Evolutionary conservation across 306 rosid genomes (phyloP).

Genomic region (Pachyrhizus erosus): DNA sequence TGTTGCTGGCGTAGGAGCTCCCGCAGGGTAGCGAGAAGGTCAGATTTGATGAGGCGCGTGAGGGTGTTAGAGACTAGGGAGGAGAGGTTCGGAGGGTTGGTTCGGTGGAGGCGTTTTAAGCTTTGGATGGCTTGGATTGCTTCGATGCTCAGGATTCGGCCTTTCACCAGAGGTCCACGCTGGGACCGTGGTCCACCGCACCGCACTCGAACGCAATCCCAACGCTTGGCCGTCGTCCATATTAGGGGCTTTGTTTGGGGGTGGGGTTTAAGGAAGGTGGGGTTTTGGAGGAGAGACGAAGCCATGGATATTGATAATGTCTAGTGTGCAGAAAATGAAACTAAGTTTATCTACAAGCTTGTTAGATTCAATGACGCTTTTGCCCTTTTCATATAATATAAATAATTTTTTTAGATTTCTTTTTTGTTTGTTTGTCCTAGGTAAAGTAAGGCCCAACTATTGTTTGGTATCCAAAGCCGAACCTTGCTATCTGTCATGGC

Average conservation of each 20-base stretch:
- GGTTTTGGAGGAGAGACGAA: slow-evolving; percentile 50
- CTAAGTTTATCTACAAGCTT: too few relatives aligned
- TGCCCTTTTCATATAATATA: too few relatives aligned
- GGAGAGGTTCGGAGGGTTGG: slow-evolving; percentile 52
- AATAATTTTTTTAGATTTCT: too few relatives aligned
- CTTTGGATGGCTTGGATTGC: slow-evolving; percentile 95
- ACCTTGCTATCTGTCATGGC: too few relatives aligned
- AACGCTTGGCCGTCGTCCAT: too few relatives aligned
- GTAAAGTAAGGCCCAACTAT: too few relatives aligned
- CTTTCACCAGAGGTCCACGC: slow-evolving; percentile 84
- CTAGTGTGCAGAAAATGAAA: too few relatives aligned
- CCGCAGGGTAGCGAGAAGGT: slow-evolving; percentile 72
- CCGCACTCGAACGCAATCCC: slow-evolving; percentile 46
- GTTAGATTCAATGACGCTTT: too few relatives aligned
- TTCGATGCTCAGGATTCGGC: slow-evolving; percentile 85
- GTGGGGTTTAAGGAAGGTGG: slow-evolving; percentile 55
- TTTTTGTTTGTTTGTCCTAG: too few relatives aligned
- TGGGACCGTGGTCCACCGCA: slow-evolving; percentile 95
- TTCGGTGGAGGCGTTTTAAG: slow-evolving; percentile 73
- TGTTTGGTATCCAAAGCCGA: too few relatives aligned
- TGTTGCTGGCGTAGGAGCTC: slow-evolving; percentile 91
- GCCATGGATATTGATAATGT: slow-evolving; percentile 57
- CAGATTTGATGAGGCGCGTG: slow-evolving; percentile 71
- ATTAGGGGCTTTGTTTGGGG: too few relatives aligned
- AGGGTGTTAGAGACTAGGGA: slow-evolving; percentile 58